Evolutionary conservation across 2,329 filamentous ascomycete genomes (phyloP).

Genomic region (Hymenoscyphus linearis): DNA sequence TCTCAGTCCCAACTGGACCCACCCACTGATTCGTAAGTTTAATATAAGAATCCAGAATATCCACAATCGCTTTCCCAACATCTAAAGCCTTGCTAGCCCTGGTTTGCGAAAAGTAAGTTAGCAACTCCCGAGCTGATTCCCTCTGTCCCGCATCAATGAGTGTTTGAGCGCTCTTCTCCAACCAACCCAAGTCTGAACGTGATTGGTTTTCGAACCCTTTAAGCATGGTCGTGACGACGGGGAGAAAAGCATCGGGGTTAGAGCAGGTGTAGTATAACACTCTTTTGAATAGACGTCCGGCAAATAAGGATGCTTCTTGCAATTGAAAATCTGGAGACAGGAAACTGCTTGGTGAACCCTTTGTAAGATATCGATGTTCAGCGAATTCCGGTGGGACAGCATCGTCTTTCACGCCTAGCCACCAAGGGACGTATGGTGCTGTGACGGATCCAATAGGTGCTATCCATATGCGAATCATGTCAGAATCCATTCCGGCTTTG

Average conservation of each 20-base stretch:
- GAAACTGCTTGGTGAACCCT: background rate
- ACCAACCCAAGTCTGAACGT: background rate
- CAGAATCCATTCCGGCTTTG: background rate
- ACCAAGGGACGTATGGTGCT: slow-evolving; percentile 3
- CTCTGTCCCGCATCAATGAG: background rate
- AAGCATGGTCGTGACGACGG: background rate
- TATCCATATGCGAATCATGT: slow-evolving; percentile 1
- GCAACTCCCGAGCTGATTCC: background rate
- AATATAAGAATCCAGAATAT: background rate
- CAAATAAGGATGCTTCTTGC: background rate
- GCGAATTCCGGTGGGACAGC: background rate
- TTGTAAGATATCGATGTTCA: background rate
- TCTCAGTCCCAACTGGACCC: background rate
- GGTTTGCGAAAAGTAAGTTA: background rate
- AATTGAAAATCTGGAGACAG: background rate
- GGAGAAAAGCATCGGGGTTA: background rate
- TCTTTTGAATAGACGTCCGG: background rate
- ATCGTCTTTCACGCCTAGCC: background rate
- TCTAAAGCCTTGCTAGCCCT: background rate
- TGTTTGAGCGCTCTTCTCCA: background rate
- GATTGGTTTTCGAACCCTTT: background rate
- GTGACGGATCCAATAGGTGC: background rate
- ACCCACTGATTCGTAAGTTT: background rate
- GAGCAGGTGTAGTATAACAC: background rate
- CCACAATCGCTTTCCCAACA: background rate